Base-by-base conservation (phyloP, 306 rosid species). In the Cucurbita argyrosperma region DNA sequence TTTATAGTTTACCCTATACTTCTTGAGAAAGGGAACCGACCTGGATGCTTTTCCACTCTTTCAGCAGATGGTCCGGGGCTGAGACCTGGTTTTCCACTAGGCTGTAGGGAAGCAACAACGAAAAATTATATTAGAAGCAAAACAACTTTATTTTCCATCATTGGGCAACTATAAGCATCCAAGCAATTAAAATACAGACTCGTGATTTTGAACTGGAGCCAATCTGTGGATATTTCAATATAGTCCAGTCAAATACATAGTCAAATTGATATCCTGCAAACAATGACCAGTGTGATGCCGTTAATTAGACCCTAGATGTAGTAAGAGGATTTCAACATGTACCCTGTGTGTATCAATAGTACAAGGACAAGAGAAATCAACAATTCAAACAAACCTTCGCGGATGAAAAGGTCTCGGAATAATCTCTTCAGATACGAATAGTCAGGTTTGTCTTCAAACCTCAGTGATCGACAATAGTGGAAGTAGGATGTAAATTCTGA, bases 171-270 rank as follows among this genome's bases (percentile, higher is more conserved):
- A 54, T 40, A 57, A 39, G 49, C 13, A 54, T 56, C 54, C 7
- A 21, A 39, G 5, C 10, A 73, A 43, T 18, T 42, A 5, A 73
- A 57, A 49, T 75, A 75, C 78, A 23, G 23, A 75, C 78, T 62
- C 78, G 66, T 75, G 78, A 5, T 61, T 50, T 62, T 23, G 71
- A 47, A 61, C 72, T 75, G 71, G 78, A 61, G 69, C 71, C 71
- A 61, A 47, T 61, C 76, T 88, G 95, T 78, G 86, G 90, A 60
- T 84, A 76, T 81, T 89, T 90, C 71, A 87, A 82, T 80, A 90
- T 77, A 79, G 97, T 88, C 97, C 97, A 90, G 89, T 90, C 97
- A 72, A 77, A 90, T 74, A 87, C 78, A 76, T 71, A 59, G 74
- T 90, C 97, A 61, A 69, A 76, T 19, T 85, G 86, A 75, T 77